These are phyloP conservation scores for Polyporus arcularius DNA, from an alignment of 768 basidiomycete genomes.

Conservation along the genomic window DNA sequence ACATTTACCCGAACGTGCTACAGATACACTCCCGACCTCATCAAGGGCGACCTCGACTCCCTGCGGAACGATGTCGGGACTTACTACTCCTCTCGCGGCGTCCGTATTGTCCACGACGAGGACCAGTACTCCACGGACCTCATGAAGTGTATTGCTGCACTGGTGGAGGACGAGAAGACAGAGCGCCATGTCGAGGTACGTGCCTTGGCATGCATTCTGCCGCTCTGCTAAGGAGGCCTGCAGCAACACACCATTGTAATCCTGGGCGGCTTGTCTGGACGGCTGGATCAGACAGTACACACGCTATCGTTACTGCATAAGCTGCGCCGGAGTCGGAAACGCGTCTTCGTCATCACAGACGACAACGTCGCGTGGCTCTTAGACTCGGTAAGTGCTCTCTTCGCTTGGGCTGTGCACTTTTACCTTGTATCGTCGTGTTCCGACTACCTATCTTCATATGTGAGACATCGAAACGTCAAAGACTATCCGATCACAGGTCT, in stretches of 20 bases:
- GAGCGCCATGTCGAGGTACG: slow-evolving; percentile 40
- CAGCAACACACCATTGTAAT: slow-evolving; percentile 69
- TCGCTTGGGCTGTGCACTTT: too few relatives aligned
- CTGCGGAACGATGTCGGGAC: slow-evolving; percentile 69
- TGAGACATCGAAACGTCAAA: too few relatives aligned
- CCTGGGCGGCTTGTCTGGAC: slow-evolving; percentile 86
- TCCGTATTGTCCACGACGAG: slow-evolving; percentile 63
- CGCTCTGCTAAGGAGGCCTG: background rate
- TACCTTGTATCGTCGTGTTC: too few relatives aligned
- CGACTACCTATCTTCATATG: too few relatives aligned
- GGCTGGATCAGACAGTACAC: slow-evolving; percentile 93
- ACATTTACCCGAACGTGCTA: slow-evolving; percentile 8
- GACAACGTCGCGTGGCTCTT: slow-evolving; percentile 93
- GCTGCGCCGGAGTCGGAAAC: slow-evolving; percentile 57
- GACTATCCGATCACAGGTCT: too few relatives aligned
- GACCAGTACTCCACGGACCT: slow-evolving; percentile 91
- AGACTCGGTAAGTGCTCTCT: slow-evolving; percentile 50
- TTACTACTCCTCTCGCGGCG: slow-evolving; percentile 66
- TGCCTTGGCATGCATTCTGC: background rate
- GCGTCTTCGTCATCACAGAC: slow-evolving; percentile 80
- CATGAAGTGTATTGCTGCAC: slow-evolving; percentile 81
- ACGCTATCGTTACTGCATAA: slow-evolving; percentile 85
- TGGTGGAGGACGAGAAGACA: slow-evolving; percentile 57
- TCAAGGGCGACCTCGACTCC: slow-evolving; percentile 96
- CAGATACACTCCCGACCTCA: slow-evolving; percentile 80